phyloP scores from a whole-genome alignment of 106 monocot genomes.

The Acorus gramineus region DNA sequence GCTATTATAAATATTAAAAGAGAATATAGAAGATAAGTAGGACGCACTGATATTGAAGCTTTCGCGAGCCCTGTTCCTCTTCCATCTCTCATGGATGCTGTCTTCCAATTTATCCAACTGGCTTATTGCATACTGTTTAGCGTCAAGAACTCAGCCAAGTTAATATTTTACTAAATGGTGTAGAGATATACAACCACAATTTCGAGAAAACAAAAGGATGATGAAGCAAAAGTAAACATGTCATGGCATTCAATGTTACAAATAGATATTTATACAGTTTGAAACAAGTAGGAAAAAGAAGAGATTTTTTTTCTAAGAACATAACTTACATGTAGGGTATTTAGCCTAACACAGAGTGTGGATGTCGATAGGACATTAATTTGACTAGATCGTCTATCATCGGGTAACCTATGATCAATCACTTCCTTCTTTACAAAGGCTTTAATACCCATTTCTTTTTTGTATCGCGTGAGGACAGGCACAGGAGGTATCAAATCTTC shows the following conservation, averaged over 20 bases:
- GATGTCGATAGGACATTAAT: slow-evolving; percentile 59
- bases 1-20: neutral
- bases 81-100: slow-evolving; percentile 79
- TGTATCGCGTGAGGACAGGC: slow-evolving; percentile 83
- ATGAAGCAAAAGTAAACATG: neutral
- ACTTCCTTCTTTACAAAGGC: slow-evolving; percentile 76
- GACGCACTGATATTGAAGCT: slow-evolving; percentile 47
- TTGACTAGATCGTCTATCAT: slow-evolving; percentile 57
- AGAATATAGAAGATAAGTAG: neutral
- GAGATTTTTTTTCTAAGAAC: neutral
- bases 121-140: slow-evolving; percentile 65
- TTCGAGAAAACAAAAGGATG: neutral
- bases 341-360: slow-evolving; percentile 79
- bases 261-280: no score
- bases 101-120: slow-evolving; percentile 86
- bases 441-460: slow-evolving; percentile 74
- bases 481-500: slow-evolving; percentile 84
- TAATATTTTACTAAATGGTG: neutral
- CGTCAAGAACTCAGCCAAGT: neutral
- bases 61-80: slow-evolving; percentile 47
- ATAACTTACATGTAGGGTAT: slow-evolving; percentile 81
- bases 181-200: neutral
- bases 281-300: neutral
- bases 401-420: slow-evolving; percentile 32
- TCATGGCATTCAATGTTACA: no score